Conservation (phyloP, 140 eudicot genomes). For the Eryngium alpinum region DNA sequence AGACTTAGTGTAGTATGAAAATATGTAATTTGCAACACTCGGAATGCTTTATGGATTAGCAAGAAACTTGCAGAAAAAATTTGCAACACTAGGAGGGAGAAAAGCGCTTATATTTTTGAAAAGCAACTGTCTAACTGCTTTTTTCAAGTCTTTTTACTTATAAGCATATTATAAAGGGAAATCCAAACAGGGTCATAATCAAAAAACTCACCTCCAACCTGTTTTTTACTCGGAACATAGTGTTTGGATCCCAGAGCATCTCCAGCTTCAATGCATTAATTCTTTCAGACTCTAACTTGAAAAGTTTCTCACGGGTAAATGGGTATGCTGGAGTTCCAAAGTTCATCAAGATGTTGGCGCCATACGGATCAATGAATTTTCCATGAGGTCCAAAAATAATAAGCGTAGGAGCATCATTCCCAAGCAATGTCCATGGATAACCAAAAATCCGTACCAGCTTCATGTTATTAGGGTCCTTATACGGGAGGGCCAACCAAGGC, state of each 20-base stretch:
- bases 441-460: not conserved
- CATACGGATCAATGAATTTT: not conserved
- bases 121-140: too few relatives aligned
- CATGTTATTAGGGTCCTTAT: not conserved
- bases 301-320: not conserved
- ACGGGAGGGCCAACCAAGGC: conserved; percentile 2
- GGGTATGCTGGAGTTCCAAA: not conserved
- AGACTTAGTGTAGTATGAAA: not conserved
- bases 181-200: not conserved
- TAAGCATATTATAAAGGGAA: too few relatives aligned
- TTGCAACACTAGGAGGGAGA: too few relatives aligned
- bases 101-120: too few relatives aligned
- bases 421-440: not conserved
- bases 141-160: too few relatives aligned
- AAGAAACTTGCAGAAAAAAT: not conserved
- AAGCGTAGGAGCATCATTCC: not conserved
- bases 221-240: conserved; percentile 1
- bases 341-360: not conserved
- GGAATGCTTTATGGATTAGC: not conserved
- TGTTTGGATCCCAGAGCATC: conserved; percentile 7
- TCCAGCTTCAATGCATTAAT: not conserved
- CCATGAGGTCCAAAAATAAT: not conserved
- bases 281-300: not conserved
- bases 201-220: not conserved
- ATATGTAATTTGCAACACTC: not conserved